Evolutionary conservation across 208 protist species (phyloP), one percentile per base, ranked within the genome.

Genomic region (Phytomonas francai): DNA sequence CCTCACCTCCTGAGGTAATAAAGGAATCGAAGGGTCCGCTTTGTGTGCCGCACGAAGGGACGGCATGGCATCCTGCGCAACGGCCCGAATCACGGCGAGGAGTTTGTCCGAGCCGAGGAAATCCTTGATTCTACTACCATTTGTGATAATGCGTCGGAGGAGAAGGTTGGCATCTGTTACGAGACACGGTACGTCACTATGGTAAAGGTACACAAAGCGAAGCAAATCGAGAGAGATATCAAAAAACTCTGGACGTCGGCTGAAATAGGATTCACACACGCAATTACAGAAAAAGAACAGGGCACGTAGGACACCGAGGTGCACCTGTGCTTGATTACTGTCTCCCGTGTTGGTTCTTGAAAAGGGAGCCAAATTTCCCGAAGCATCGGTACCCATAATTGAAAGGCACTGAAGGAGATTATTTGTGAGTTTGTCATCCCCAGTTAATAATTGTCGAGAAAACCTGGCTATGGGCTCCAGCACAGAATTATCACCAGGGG

Each of bases 201-300:
- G 89, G 54, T 92, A 76, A 57, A 90, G 71, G 66, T 84, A 91
- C 19, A 91, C 81, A 68, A 84, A 95, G 58, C 77, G 81, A 11
- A 95, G 70, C 60, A 95, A 74, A 63, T 78, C 77, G 8, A 87
- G 73, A 19, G 80, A 80, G 49, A 95, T 90, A 14, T 90, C 81
- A 71, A 85, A 88, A 57, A 94, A 89, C 51, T 81, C 76, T 29
- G 69, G 60, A 51, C 63, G 72, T 1, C 74, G 70, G 5, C 77
- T 71, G 36, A 80, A 69, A 30, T 85, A 72, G 14, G 83, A 87
- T 27, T 88, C 85, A 68, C 85, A 92, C 32, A 90, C 73, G 72
- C 85, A 90, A 45, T 67, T 70, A 71, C 89, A 89, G 64, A 91
- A 93, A 67, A 92, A 95, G 69, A 95, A 95, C 61, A 95, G 81